These are phyloP conservation scores for Diutina mesorugosa DNA, from an alignment of 1,139 yeast genomes.

Conservation along the genomic window DNA sequence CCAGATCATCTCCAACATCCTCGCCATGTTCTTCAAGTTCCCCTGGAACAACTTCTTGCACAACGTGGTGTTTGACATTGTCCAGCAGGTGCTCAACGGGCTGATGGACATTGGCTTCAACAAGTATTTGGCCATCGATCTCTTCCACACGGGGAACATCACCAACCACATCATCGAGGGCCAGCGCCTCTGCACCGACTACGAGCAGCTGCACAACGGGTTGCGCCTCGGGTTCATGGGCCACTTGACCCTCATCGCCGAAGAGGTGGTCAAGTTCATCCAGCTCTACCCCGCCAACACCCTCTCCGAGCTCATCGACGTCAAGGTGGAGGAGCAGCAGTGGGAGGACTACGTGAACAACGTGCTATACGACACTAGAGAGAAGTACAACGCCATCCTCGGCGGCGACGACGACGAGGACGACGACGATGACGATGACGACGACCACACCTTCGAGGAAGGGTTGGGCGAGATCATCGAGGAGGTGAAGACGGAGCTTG, in stretches of 20 bases:
- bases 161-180: conserved; percentile 75
- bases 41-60: conserved; percentile 98
- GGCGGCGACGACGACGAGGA: conserved; percentile 47
- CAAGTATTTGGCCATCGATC: conserved; percentile 74
- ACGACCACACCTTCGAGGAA: conserved; percentile 36
- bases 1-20: conserved; percentile 62
- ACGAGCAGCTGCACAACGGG: conserved; percentile 46
- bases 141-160: conserved; percentile 69
- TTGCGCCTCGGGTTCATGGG: conserved; percentile 93
- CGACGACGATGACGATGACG: conserved; percentile 15
- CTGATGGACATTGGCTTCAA: conserved; percentile 87
- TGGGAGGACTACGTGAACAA: conserved; percentile 86
- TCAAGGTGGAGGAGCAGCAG: conserved; percentile 41
- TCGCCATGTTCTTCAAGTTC: conserved; percentile 76
- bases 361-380: conserved; percentile 77
- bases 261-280: conserved; percentile 91
- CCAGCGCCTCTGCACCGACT: conserved; percentile 55
- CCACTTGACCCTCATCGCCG: conserved; percentile 87
- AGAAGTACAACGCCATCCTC: conserved; percentile 87
- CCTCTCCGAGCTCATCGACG: conserved; percentile 46
- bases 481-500: conserved; percentile 16
- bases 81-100: conserved; percentile 91
- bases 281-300: conserved; percentile 56
- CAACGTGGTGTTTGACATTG: conserved; percentile 93
- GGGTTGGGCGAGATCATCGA: conserved; percentile 36